Conservation (phyloP, 2,329 filamentous ascomycete species). For the Simplicillium sp. region DNA sequence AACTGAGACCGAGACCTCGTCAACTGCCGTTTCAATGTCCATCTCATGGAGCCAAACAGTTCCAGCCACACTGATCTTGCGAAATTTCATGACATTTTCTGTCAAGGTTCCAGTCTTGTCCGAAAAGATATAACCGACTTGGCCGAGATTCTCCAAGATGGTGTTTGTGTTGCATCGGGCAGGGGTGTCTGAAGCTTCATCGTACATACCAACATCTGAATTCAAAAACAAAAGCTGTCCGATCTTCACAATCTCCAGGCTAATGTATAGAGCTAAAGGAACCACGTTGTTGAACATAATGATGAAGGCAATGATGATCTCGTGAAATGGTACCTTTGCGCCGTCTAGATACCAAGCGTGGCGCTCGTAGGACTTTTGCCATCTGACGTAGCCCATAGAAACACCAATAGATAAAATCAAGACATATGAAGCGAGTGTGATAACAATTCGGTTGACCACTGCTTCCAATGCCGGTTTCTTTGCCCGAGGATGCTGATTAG, state of each 20-base stretch:
- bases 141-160: slow-evolving; percentile 87
- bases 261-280: slow-evolving; percentile 83
- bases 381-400: slow-evolving; percentile 72
- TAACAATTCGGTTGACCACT: slow-evolving; percentile 71
- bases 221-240: slow-evolving; percentile 71
- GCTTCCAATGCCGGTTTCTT: slow-evolving; percentile 72
- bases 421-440: slow-evolving; percentile 73
- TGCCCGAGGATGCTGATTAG: slow-evolving; percentile 76
- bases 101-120: slow-evolving; percentile 94
- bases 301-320: slow-evolving; percentile 80
- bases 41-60: slow-evolving; percentile 81
- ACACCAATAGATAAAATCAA: slow-evolving; percentile 70
- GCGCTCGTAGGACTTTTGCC: slow-evolving; percentile 58
- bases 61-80: slow-evolving; percentile 82
- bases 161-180: slow-evolving; percentile 88
- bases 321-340: slow-evolving; percentile 64
- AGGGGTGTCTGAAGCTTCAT: slow-evolving; percentile 72
- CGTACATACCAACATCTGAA: slow-evolving; percentile 82
- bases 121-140: slow-evolving; percentile 83
- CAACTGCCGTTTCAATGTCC: slow-evolving; percentile 41
- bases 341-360: slow-evolving; percentile 66
- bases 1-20: slow-evolving; percentile 9
- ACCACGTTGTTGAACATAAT: slow-evolving; percentile 98
- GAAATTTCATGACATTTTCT: slow-evolving; percentile 92
- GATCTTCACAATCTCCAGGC: slow-evolving; percentile 78